These are phyloP conservation scores for Aspergillus chevalieri DNA, from an alignment of 2,329 filamentous ascomycete species.

Conservation along the genomic window DNA sequence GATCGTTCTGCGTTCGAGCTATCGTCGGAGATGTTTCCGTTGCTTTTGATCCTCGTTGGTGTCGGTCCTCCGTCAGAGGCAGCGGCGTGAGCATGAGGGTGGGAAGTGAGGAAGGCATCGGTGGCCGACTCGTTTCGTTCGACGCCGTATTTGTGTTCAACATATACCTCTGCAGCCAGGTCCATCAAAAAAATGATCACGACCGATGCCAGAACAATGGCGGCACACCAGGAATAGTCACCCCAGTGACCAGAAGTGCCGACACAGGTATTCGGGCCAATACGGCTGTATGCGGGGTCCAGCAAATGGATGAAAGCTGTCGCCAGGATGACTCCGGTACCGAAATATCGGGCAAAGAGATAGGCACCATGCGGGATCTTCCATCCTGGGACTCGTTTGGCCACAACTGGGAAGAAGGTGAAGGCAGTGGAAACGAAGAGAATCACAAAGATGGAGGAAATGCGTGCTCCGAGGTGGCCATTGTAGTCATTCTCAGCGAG, in stretches of 20 bases:
- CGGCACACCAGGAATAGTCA: conserved; percentile 48
- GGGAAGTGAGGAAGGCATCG: not conserved
- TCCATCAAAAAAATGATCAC: conserved; percentile 49
- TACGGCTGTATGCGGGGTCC: conserved; percentile 40
- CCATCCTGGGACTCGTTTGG: conserved; percentile 32
- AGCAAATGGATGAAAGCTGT: conserved; percentile 46
- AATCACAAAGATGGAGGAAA: conserved; percentile 43
- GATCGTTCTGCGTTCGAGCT: conserved; percentile 17
- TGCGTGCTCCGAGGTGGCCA: conserved; percentile 41
- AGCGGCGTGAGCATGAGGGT: not conserved
- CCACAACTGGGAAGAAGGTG: conserved; percentile 45
- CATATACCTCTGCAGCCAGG: conserved; percentile 46
- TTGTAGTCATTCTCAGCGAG: conserved; percentile 48
- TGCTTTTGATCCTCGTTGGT: not conserved
- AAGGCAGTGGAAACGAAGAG: conserved; percentile 35
- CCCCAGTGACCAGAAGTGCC: conserved; percentile 51
- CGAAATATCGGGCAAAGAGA: conserved; percentile 44
- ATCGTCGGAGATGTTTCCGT: not conserved
- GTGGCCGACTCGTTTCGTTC: conserved; percentile 16
- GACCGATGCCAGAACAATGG: conserved; percentile 45
- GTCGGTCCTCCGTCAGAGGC: not conserved
- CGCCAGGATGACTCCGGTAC: conserved; percentile 43
- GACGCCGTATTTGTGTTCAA: conserved; percentile 44
- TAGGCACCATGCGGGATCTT: conserved; percentile 40
- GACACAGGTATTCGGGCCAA: conserved; percentile 45